These are phyloP conservation scores for Lavandula angustifolia DNA, from an alignment of 257 asterid species.

Conservation along the genomic window DNA sequence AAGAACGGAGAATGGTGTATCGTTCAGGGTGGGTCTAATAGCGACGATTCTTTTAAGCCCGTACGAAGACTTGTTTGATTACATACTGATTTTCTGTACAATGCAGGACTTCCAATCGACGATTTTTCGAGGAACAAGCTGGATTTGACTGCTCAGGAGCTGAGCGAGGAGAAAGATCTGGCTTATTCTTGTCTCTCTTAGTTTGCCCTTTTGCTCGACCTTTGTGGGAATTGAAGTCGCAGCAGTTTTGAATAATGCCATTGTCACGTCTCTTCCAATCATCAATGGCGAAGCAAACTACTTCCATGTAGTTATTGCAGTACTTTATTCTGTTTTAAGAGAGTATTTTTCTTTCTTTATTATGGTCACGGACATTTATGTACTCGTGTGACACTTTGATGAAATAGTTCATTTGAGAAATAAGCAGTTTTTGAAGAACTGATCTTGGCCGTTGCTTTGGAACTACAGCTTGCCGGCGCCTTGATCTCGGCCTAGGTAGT, in stretches of 20 bases:
- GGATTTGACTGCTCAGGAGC: constrained; percentile 80
- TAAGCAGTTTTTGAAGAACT: not conserved
- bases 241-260: constrained; percentile 45
- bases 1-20: constrained; percentile 91
- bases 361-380: not conserved
- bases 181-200: constrained; percentile 86
- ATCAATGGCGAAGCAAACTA: constrained; percentile 25
- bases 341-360: constrained; percentile 13
- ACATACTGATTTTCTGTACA: not conserved
- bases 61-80: not conserved
- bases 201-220: constrained; percentile 1
- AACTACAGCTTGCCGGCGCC: too few relatives aligned
- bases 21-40: constrained; percentile 69
- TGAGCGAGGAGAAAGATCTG: constrained; percentile 81
- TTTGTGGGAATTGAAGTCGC: constrained; percentile 27
- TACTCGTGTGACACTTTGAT: constrained; percentile 1
- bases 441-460: too few relatives aligned
- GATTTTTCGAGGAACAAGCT: constrained; percentile 78
- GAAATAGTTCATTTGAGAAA: constrained; percentile 10
- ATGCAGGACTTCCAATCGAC: constrained; percentile 73
- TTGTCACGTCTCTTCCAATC: constrained; percentile 25
- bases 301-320: constrained; percentile 4
- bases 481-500: too few relatives aligned
- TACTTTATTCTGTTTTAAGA: constrained; percentile 12
- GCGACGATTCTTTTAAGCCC: too few relatives aligned